These are phyloP conservation scores for Colletotrichum spaethianum DNA, from an alignment of 2,329 filamentous ascomycete genomes.

Conservation along the genomic window DNA sequence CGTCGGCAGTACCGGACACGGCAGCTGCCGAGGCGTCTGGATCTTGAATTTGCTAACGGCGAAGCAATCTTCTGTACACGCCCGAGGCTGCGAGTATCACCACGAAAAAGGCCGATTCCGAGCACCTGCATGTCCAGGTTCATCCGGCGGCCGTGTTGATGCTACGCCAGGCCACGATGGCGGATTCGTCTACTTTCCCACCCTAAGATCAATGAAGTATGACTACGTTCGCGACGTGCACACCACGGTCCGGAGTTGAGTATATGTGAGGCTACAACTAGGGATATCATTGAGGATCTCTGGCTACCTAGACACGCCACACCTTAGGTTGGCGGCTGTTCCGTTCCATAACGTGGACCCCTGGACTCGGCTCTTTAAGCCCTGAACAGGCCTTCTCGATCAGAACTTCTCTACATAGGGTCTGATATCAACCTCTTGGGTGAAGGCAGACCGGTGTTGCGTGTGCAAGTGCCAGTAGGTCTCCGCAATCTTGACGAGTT, in stretches of 20 bases:
- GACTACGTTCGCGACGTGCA: conserved; percentile 40
- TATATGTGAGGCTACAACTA: conserved; percentile 32
- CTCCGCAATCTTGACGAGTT: conserved; percentile 79
- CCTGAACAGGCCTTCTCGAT: background rate
- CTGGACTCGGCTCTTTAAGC: background rate
- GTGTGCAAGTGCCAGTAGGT: conserved; percentile 88
- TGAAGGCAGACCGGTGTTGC: conserved; percentile 84
- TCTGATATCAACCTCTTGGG: conserved; percentile 84
- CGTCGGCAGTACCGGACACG: conserved; percentile 26
- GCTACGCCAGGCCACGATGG: conserved; percentile 35
- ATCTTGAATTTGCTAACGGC: conserved; percentile 35
- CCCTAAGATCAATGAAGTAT: conserved; percentile 43
- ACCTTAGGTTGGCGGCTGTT: background rate
- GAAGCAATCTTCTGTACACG: conserved; percentile 33
- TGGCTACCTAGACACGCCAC: conserved; percentile 11
- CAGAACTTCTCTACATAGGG: conserved; percentile 86
- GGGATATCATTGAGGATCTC: conserved; percentile 25
- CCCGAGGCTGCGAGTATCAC: conserved; percentile 34
- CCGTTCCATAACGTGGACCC: conserved; percentile 8
- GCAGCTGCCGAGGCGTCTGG: conserved; percentile 33
- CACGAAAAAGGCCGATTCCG: conserved; percentile 42
- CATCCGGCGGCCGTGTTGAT: conserved; percentile 34
- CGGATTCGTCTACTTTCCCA: conserved; percentile 41
- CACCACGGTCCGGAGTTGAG: conserved; percentile 14
- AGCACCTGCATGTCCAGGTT: conserved; percentile 42